Evolutionary conservation across 257 asterid species (phyloP).

Genomic region (Jaltomata sinuosa): DNA sequence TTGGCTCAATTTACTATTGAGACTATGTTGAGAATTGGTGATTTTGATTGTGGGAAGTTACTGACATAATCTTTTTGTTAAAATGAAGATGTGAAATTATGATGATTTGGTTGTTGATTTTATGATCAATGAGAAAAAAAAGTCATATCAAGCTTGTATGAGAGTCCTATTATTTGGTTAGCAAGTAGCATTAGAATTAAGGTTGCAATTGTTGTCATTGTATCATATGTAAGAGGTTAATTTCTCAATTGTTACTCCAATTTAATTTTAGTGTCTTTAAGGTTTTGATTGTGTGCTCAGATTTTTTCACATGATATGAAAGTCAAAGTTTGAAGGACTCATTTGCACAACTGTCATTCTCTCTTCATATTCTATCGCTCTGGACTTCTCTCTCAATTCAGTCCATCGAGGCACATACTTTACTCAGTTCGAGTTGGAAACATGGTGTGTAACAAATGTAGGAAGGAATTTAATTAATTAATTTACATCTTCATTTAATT

Average conservation of each 20-base stretch:
- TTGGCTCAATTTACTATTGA: slow-evolving; percentile 20
- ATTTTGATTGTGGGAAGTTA: slow-evolving; percentile 6
- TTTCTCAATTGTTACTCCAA: not conserved
- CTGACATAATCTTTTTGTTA: too few relatives aligned
- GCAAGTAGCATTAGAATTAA: not conserved
- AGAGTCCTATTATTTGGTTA: not conserved
- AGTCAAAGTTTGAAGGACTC: too few relatives aligned
- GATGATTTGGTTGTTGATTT: not conserved
- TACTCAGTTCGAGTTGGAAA: too few relatives aligned
- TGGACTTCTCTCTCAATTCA: too few relatives aligned
- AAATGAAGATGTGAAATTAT: not conserved
- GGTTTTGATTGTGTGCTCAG: too few relatives aligned
- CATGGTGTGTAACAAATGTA: too few relatives aligned
- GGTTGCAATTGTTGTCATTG: not conserved
- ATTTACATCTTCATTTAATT: too few relatives aligned
- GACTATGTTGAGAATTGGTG: not conserved
- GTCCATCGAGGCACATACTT: too few relatives aligned
- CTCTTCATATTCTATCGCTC: too few relatives aligned
- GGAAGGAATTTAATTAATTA: too few relatives aligned
- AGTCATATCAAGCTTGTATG: not conserved
- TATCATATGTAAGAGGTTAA: not conserved
- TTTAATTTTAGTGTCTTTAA: not conserved
- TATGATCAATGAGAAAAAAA: not conserved
- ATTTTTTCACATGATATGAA: too few relatives aligned
- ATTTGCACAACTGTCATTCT: too few relatives aligned